Percentiles rank a stretch among this genome's conserved stretches.
phyloP scores from a whole-genome alignment of 78 protist genomes.

The Dictyostelium firmibasis region DNA sequence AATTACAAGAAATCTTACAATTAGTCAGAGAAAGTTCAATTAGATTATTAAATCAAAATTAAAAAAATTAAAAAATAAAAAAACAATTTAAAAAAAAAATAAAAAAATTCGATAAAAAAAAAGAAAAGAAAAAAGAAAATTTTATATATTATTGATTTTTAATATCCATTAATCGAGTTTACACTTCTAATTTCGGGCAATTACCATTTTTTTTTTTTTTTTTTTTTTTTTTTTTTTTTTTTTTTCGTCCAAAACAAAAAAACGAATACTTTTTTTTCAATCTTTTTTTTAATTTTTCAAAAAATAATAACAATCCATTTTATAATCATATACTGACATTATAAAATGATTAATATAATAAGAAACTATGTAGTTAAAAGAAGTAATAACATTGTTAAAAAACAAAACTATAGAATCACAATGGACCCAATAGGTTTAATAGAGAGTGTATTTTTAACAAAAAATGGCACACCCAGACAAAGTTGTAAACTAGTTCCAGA shows the following conservation, averaged over 20 bases:
- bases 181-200: too few species aligned
- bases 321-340: too few species aligned
- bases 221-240: too few species aligned
- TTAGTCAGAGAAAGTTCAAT: conserved; percentile 14
- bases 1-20: conserved; percentile 37
- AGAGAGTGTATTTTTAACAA: conserved; percentile 23
- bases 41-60: neutral
- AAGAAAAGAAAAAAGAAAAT: neutral
- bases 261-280: neutral
- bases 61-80: neutral
- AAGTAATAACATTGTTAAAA: neutral
- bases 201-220: too few species aligned
- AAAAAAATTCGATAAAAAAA: neutral
- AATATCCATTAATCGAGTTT: too few species aligned
- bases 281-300: too few species aligned
- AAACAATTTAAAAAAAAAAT: neutral
- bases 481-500: conserved; percentile 61
- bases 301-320: too few species aligned
- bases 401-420: neutral
- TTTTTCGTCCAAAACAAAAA: too few species aligned
- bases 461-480: conserved; percentile 86
- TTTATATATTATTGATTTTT: too few species aligned
- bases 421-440: conserved; percentile 65
- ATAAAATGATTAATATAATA: neutral
- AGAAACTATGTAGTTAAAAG: neutral